Evolutionary conservation across 768 basidiomycete genomes (phyloP), one percentile per base, ranked within the genome.

Genomic region (Boletus pseudopeckii): DNA sequence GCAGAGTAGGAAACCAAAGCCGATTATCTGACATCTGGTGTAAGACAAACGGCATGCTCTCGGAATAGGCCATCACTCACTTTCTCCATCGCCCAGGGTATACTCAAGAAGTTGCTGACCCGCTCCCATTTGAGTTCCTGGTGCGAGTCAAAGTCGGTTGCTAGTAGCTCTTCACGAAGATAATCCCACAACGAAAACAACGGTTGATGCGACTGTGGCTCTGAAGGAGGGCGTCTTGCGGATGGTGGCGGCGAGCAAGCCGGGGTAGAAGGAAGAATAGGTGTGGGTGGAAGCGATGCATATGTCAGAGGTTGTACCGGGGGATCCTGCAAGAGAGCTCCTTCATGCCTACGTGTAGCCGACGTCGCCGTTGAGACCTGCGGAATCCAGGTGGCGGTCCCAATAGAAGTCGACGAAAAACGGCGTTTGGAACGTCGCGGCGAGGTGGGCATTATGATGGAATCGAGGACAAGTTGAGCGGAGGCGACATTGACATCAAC

Each of bases 51-150:
- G 7, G 28, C 6, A 15, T 17, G n/a, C 26, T 24, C 32, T 37
- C 17, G 36, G 15, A 38, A 32, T 15, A 17, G 24, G 7, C 4
- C 4, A 48, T 8, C 38, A 37, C 76, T n/a, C 55, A 90, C 95
- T 81, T 96, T 95, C 72, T 99, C 97, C 59, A 95, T 84, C 5
- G 95, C 94, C 10, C 92, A 62, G 2, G 97, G 97, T 45, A 98
- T 93, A 48, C 81, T 86, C 53, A 99, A 72, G 67, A 98, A 99
- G 71, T 98, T 98, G 67, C 91, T 88, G 52, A 99, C 94, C 14
- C 97, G 78, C 65, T 98, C 96, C 89, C 93, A 92, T 70, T 94
- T 94, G 60, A 92, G 75, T 65, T 94, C 93, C 62, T 96, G 92
- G 58, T 93, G 91, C 0, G 89, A 92, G 69, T 96, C 92, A 66